phyloP scores from a whole-genome alignment of 2,329 filamentous ascomycete species.

The Phialemonium atrogriseum region DNA sequence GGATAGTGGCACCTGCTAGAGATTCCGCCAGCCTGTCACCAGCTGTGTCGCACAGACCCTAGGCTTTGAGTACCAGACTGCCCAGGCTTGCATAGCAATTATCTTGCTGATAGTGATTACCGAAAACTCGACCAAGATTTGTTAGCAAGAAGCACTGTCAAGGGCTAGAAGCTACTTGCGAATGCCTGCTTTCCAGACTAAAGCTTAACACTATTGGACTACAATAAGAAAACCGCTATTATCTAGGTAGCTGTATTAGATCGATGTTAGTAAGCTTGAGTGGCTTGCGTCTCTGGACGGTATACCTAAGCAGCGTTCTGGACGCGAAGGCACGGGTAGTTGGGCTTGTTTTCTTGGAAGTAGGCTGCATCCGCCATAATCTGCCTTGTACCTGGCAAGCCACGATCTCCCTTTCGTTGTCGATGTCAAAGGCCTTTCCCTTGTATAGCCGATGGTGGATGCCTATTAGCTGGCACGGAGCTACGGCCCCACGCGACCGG shows the following conservation, averaged over 20 bases:
- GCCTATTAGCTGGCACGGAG: neutral
- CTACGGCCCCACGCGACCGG: neutral
- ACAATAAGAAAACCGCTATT: neutral
- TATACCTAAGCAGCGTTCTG: neutral
- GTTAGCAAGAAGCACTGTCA: neutral
- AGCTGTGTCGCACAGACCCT: too few species aligned
- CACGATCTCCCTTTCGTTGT: neutral
- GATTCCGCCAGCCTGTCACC: too few species aligned
- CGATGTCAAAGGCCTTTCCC: neutral
- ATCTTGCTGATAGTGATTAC: neutral
- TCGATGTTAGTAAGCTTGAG: neutral
- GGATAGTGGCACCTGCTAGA: too few species aligned
- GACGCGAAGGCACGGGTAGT: conserved; percentile 1
- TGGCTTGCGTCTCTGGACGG: neutral
- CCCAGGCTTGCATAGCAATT: too few species aligned
- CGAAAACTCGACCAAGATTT: neutral
- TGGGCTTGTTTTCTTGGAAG: conserved; percentile 1
- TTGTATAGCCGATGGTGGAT: neutral
- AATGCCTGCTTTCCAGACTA: neutral
- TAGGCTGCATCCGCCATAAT: conserved; percentile 1
- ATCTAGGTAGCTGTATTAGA: neutral
- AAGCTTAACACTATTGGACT: neutral
- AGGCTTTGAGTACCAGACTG: too few species aligned
- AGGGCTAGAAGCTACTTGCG: neutral
- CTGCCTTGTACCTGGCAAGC: neutral